Conservation (phyloP, 305 asterid genomes). For the Salvia sclarea region DNA sequence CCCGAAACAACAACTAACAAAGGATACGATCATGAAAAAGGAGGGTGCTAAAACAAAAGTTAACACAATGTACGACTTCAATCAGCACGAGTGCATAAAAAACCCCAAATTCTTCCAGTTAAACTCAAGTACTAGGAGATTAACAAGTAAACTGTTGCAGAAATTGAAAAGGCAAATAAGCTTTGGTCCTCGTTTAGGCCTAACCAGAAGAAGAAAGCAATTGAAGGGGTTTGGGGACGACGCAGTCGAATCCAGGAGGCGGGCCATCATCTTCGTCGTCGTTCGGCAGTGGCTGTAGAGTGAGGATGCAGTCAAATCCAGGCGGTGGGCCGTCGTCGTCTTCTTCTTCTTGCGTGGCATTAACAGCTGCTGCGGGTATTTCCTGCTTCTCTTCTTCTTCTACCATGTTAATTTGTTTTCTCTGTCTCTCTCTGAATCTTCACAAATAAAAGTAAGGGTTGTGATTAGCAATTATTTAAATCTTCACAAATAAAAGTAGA, state of each 20-base stretch:
- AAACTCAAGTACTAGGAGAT: not conserved
- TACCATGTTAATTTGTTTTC: slow-evolving; percentile 8
- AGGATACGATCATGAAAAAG: slow-evolving; percentile 1
- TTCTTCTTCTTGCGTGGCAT: slow-evolving; percentile 47
- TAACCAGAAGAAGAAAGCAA: slow-evolving; percentile 46
- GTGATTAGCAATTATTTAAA: no score
- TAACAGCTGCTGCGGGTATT: slow-evolving; percentile 17
- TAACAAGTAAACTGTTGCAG: not conserved
- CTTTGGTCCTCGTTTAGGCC: not conserved
- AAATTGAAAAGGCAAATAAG: slow-evolving; percentile 7
- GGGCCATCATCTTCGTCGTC: slow-evolving; percentile 66
- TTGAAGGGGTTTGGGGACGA: slow-evolving; percentile 38
- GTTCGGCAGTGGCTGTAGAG: slow-evolving; percentile 32
- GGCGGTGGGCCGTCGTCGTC: slow-evolving; percentile 93
- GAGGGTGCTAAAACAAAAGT: not conserved
- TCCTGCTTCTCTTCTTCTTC: slow-evolving; percentile 26
- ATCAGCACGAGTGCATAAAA: not conserved
- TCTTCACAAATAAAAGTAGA: not conserved
- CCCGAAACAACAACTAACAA: not conserved
- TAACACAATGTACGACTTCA: not conserved
- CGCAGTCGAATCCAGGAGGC: slow-evolving; percentile 71
- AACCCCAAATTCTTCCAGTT: not conserved
- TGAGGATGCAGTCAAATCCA: slow-evolving; percentile 57
- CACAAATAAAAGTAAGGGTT: not conserved
- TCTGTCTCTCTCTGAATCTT: not conserved